A percentile compares a stretch with the other conserved stretches of the same genome.
These are phyloP conservation scores for Penicillium sp. DNA, from an alignment of 2,329 filamentous ascomycete genomes.

Conservation along the genomic window DNA sequence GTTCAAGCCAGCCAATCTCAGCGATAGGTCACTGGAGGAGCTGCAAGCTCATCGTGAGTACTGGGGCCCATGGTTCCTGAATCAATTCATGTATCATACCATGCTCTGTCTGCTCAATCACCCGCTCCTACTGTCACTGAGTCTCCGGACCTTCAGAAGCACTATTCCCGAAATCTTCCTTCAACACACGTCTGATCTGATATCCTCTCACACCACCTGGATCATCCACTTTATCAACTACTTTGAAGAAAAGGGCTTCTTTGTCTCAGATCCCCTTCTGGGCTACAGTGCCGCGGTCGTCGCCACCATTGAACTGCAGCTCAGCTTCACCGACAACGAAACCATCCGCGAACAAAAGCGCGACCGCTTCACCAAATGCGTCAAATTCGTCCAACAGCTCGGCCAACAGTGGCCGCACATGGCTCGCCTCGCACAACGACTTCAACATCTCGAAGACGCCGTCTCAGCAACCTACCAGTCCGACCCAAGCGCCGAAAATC, in stretches of 20 bases:
- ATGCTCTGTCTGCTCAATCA: conserved; percentile 51
- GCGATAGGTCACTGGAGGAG: conserved; percentile 37
- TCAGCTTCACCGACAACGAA: conserved; percentile 45
- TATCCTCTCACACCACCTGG: conserved; percentile 49
- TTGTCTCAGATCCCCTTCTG: conserved; percentile 44
- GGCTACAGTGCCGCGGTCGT: conserved; percentile 49
- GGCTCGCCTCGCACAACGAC: conserved; percentile 38
- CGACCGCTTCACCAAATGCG: conserved; percentile 41
- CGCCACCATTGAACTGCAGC: conserved; percentile 50
- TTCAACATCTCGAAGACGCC: conserved; percentile 40
- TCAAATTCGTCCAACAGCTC: conserved; percentile 40
- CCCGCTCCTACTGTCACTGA: conserved; percentile 48
- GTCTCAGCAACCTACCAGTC: conserved; percentile 41
- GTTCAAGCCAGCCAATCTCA: conserved; percentile 46
- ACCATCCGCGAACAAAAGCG: conserved; percentile 39
- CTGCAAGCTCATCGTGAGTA: conserved; percentile 45
- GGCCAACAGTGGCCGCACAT: conserved; percentile 44
- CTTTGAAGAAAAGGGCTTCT: conserved; percentile 42
- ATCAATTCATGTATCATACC: conserved; percentile 50
- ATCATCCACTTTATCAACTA: conserved; percentile 49
- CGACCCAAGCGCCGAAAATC: conserved; percentile 29
- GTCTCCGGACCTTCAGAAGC: conserved; percentile 48
- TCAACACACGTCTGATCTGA: conserved; percentile 49
- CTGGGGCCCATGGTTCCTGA: conserved; percentile 50
- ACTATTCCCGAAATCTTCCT: conserved; percentile 51